Evolutionary conservation across 768 basidiomycete genomes (phyloP).

Genomic region (Tulasnella sp.): DNA sequence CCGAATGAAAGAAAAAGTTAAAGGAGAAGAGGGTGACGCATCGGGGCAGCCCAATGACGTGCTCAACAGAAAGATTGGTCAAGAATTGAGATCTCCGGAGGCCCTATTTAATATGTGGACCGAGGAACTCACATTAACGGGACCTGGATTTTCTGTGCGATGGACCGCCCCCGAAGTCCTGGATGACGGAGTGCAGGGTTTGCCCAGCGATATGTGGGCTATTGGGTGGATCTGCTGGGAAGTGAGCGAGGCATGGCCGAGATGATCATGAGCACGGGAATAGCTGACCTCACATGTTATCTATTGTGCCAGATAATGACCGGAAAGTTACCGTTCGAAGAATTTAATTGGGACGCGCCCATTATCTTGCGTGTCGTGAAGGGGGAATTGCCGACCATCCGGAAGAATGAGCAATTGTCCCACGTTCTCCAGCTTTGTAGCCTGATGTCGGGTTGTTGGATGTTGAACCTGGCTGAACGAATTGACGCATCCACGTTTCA

Average conservation of each 20-base stretch:
- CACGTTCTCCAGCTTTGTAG: background rate
- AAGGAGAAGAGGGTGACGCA: background rate
- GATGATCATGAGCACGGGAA: background rate
- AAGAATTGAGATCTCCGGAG: background rate
- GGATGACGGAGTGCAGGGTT: background rate
- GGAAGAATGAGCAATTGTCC: background rate
- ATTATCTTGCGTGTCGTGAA: background rate
- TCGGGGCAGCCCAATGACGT: background rate
- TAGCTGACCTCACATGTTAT: background rate
- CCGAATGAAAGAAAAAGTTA: background rate
- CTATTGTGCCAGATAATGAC: background rate
- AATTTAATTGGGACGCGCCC: background rate
- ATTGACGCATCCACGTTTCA: background rate
- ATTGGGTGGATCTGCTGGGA: background rate
- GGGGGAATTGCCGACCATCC: background rate
- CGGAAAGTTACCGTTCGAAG: background rate
- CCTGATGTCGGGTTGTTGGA: background rate
- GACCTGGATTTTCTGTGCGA: background rate
- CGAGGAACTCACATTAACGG: background rate
- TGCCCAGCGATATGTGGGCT: background rate
- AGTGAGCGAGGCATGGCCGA: background rate
- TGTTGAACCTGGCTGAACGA: background rate
- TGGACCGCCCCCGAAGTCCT: background rate
- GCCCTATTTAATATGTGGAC: background rate
- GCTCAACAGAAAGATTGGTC: background rate